Percentiles rank a stretch among this genome's conserved stretches.
Conservation (phyloP, 345 rosid species). For the Lepidium aucheri region DNA sequence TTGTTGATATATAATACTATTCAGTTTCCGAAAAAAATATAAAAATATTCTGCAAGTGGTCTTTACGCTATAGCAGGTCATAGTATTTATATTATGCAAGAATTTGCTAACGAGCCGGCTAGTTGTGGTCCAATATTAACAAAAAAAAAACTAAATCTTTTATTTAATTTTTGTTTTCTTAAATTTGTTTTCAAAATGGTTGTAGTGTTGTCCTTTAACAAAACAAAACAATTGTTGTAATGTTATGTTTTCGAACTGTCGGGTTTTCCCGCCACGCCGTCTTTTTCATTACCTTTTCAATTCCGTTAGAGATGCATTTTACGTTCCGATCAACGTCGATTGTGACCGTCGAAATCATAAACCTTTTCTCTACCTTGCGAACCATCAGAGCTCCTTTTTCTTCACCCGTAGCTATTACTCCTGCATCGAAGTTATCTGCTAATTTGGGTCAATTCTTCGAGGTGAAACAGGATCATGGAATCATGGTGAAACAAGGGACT, state of each 20-base stretch:
- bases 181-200: too few species aligned
- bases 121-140: too few species aligned
- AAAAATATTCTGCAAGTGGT: too few species aligned
- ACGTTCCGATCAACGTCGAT: neutral
- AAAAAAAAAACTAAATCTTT: too few species aligned
- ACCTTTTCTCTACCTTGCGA: neutral
- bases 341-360: slow-evolving; percentile 11
- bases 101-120: too few species aligned
- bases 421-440: slow-evolving; percentile 34
- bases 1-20: too few species aligned
- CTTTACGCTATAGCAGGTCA: too few species aligned
- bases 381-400: neutral
- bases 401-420: neutral
- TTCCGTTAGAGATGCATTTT: slow-evolving; percentile 10
- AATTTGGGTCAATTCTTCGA: slow-evolving; percentile 13
- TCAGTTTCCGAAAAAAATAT: too few species aligned
- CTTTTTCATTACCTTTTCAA: neutral
- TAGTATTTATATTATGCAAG: too few species aligned
- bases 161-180: too few species aligned
- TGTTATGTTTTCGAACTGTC: neutral
- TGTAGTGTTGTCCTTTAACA: too few species aligned
- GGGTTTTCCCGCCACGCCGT: neutral
- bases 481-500: slow-evolving; percentile 37
- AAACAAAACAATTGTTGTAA: too few species aligned
- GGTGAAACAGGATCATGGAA: slow-evolving; percentile 39